A percentile compares a stretch with the other conserved stretches of the same genome.
Evolutionary conservation across 1,139 yeast genomes (phyloP).

Genomic region (Starmera stellimalicola): DNA sequence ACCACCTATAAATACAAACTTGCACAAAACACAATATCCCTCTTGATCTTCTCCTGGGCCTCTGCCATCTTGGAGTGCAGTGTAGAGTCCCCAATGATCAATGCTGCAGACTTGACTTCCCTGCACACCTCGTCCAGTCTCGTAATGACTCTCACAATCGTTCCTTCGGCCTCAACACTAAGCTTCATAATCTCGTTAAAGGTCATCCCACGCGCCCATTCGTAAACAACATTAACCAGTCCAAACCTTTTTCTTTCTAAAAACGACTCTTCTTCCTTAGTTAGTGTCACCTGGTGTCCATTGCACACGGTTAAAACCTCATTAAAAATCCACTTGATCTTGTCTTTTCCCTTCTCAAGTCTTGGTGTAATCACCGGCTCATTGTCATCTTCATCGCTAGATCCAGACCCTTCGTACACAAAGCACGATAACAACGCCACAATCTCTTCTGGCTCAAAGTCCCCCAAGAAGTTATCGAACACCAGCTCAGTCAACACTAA

Average conservation of each 20-base stretch:
- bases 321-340: conserved; percentile 63
- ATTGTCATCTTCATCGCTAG: conserved; percentile 33
- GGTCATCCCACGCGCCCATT: conserved; percentile 95
- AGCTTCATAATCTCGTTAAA: conserved; percentile 85
- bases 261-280: conserved; percentile 81
- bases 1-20: conserved; percentile 61
- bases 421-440: conserved; percentile 88
- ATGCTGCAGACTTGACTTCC: conserved; percentile 88
- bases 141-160: conserved; percentile 94
- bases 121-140: conserved; percentile 92
- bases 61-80: conserved; percentile 81
- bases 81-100: conserved; percentile 87
- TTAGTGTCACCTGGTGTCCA: conserved; percentile 61
- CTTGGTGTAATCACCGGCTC: conserved; percentile 69
- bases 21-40: conserved; percentile 97
- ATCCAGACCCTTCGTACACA: conserved; percentile 79
- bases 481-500: conserved; percentile 81
- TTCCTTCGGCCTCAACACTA: conserved; percentile 90
- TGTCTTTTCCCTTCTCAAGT: conserved; percentile 65
- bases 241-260: conserved; percentile 81
- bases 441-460: conserved; percentile 91
- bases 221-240: conserved; percentile 86
- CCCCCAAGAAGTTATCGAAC: conserved; percentile 84
- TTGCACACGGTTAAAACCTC: conserved; percentile 54
- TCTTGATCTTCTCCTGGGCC: conserved; percentile 90